Percentiles rank a stretch among this genome's conserved stretches.
Evolutionary conservation across 2,329 filamentous ascomycete species (phyloP).

Genomic region (Aspergillus clavatus): DNA sequence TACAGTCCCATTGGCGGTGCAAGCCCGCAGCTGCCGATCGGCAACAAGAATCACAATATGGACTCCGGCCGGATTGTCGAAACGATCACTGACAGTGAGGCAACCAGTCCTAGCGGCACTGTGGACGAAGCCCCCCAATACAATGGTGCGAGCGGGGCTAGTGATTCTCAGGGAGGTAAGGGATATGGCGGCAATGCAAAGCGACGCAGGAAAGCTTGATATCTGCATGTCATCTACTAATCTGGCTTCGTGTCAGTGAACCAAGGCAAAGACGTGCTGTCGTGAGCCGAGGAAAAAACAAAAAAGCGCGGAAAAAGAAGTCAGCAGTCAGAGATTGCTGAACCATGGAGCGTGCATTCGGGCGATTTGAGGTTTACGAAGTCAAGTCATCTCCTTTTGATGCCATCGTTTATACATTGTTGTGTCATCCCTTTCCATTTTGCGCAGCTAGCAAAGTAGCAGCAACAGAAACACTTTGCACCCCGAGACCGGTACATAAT

Average conservation of each 20-base stretch:
- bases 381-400: not conserved
- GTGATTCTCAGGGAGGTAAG: conserved; percentile 16
- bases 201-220: conserved; percentile 31
- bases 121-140: conserved; percentile 27
- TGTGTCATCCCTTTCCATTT: not conserved
- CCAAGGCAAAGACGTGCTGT: not conserved
- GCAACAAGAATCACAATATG: conserved; percentile 14
- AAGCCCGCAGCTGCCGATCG: conserved; percentile 6
- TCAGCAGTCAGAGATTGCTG: not conserved
- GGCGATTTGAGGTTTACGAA: not conserved
- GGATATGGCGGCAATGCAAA: conserved; percentile 27
- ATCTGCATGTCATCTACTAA: conserved; percentile 8
- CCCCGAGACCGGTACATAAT: not conserved
- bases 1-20: conserved; percentile 11
- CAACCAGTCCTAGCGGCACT: conserved; percentile 37
- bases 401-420: not conserved
- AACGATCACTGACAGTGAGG: conserved; percentile 43
- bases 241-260: conserved; percentile 2
- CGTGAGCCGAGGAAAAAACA: not conserved
- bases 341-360: not conserved
- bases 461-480: not conserved
- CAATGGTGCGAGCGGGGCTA: conserved; percentile 6
- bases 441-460: not conserved
- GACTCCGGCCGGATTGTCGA: conserved; percentile 37
- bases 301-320: too few species aligned